Conservation (phyloP, 1,284 basidiomycete genomes). For the Kwoniella shivajii region DNA sequence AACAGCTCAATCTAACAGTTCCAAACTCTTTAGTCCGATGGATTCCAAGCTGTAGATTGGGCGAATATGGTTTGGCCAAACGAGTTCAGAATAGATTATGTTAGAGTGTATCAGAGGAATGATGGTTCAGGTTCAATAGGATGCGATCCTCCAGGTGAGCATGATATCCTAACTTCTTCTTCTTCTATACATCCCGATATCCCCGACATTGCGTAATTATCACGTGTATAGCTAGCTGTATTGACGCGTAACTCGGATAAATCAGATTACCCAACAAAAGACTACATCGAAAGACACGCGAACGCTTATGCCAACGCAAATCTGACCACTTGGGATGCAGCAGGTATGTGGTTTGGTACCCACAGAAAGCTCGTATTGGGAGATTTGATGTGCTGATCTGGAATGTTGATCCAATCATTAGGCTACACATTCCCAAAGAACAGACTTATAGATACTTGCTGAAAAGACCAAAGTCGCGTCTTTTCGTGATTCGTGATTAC, state of each 20-base stretch:
- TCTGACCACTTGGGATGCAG: slow-evolving; percentile 50
- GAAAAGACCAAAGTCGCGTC: background rate
- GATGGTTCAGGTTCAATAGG: slow-evolving; percentile 48
- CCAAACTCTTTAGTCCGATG: slow-evolving; percentile 42
- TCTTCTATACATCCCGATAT: too few species aligned
- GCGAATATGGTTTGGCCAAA: slow-evolving; percentile 55
- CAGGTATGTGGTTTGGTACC: slow-evolving; percentile 25
- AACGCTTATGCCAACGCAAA: slow-evolving; percentile 51
- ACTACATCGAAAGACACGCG: slow-evolving; percentile 45
- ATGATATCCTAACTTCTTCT: background rate
- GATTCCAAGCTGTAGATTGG: slow-evolving; percentile 55
- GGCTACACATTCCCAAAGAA: slow-evolving; percentile 53
- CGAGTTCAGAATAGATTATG: slow-evolving; percentile 55
- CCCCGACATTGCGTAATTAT: too few species aligned
- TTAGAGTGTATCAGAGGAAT: slow-evolving; percentile 57
- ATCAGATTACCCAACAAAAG: slow-evolving; percentile 51
- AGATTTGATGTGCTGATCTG: background rate
- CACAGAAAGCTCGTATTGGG: background rate
- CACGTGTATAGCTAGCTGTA: too few species aligned
- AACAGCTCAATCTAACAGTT: background rate
- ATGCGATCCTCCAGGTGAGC: slow-evolving; percentile 28
- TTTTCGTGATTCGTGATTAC: too few species aligned
- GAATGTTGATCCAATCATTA: slow-evolving; percentile 6
- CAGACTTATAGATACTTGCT: slow-evolving; percentile 40
- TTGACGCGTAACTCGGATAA: too few species aligned